Percentiles rank a stretch among this genome's conserved stretches.
Conservation (phyloP, 2,329 filamentous ascomycete species). For the Juglanconis juglandina region DNA sequence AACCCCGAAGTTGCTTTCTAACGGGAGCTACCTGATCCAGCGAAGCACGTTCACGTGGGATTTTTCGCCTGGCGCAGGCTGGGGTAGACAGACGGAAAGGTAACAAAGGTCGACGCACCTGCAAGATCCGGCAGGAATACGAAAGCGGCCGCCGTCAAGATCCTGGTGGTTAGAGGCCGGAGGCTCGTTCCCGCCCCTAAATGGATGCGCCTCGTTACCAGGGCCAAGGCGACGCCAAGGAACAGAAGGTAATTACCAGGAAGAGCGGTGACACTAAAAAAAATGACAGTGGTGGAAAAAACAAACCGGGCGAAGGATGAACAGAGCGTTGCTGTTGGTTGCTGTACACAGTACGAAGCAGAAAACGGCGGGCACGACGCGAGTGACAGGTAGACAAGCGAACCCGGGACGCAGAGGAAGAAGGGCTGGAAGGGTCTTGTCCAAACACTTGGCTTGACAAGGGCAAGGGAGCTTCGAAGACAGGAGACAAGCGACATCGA, state of each 20-base stretch:
- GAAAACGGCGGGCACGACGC: background rate
- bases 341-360: background rate
- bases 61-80: background rate
- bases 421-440: no score
- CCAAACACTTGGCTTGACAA: background rate
- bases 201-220: background rate
- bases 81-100: background rate
- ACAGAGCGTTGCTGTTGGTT: background rate
- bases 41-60: background rate
- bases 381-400: background rate
- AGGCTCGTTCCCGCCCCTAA: background rate
- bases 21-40: background rate
- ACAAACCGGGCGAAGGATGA: background rate
- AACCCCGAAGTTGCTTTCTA: no score
- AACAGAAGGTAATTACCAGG: background rate
- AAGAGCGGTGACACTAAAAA: background rate
- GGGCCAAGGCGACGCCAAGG: background rate
- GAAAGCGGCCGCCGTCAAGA: background rate
- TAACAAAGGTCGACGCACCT: background rate
- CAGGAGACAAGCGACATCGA: background rate
- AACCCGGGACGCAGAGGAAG: no score
- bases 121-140: background rate
- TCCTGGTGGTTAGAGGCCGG: background rate
- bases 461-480: background rate
- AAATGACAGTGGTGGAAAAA: background rate